Base-by-base conservation (phyloP, 1,284 basidiomycete genomes). In the Exsudoporus floridanus region DNA sequence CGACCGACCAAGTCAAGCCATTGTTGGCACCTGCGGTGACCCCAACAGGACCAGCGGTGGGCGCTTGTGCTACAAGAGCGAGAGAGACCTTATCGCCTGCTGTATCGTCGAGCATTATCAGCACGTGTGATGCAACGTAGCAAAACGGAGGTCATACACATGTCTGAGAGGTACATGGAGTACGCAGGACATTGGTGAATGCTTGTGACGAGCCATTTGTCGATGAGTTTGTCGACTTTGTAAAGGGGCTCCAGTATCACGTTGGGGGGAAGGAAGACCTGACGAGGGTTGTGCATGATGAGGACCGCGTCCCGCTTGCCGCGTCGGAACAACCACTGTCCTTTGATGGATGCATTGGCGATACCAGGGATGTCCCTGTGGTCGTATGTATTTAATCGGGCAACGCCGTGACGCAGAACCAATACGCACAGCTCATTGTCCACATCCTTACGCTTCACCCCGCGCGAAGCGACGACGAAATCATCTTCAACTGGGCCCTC, bases 131-230 rank as follows among this genome's bases (percentile, higher is more conserved):
- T n/a, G n/a, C 0, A 6, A 31, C 5, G 16, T 4, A 35, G 31
- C 3, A 16, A 38, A 37, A 21, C 7, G 5, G 7, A 0, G 8
- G 39, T 0, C 54, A 8, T 41, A 68, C 64, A 50, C 42, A 62
- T 69, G 41, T 69, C 53, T 3, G 65, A 69, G 18, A 66, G 54
- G 35, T 66, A 66, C 50, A 67, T 54, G 3, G 54, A 57, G 35
- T 58, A 66, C 1, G 65, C 65, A 9, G 59, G 55, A 12, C 56
- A 67, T 0, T 52, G 35, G 16, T 66, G 54, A 2, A 55, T 48
- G 37, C 40, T 60, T 0, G 49, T 66, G 35, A 69, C 59, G 19
- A 65, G 49, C 14, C 21, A 45, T 50, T 63, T 66, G 31, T 58
- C 44, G 7, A 52, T 50, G 19, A 66, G 49, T 21, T 47, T 52